Conservation (phyloP, 1,284 basidiomycete species). For the Sphagnurus paluster region DNA sequence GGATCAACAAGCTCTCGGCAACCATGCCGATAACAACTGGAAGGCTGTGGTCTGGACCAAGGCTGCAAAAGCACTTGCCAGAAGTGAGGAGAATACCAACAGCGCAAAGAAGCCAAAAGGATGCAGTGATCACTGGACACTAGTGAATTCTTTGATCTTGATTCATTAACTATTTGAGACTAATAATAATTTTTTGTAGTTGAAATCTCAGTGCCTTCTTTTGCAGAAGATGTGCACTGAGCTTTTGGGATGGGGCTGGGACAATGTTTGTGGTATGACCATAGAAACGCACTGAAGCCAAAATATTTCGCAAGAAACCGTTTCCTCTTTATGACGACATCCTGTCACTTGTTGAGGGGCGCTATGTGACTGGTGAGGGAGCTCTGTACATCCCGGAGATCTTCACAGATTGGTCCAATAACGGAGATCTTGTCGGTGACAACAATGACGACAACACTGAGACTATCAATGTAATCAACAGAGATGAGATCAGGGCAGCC, state of each 20-base stretch:
- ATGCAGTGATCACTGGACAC: neutral
- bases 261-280: neutral
- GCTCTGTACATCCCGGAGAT: slow-evolving; percentile 21
- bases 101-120: neutral
- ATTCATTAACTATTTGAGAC: neutral
- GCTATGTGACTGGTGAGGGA: slow-evolving; percentile 26
- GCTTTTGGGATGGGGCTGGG: neutral
- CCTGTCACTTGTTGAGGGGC: slow-evolving; percentile 24
- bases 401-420: slow-evolving; percentile 10
- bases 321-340: slow-evolving; percentile 31
- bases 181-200: neutral
- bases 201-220: neutral
- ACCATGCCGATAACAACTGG: neutral
- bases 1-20: neutral
- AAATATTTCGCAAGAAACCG: slow-evolving; percentile 23
- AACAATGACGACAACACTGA: slow-evolving; percentile 16
- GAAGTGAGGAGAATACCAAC: neutral
- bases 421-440: slow-evolving; percentile 1
- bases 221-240: neutral
- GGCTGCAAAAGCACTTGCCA: neutral
- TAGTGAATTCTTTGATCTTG: neutral
- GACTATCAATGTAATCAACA: no score
- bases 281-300: slow-evolving; percentile 26
- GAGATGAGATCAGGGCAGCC: no score
- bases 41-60: neutral